A percentile compares a stretch with the other conserved stretches of the same genome.
Evolutionary conservation across 1,139 yeast genomes (phyloP).

Genomic region (Yarrowia galli): DNA sequence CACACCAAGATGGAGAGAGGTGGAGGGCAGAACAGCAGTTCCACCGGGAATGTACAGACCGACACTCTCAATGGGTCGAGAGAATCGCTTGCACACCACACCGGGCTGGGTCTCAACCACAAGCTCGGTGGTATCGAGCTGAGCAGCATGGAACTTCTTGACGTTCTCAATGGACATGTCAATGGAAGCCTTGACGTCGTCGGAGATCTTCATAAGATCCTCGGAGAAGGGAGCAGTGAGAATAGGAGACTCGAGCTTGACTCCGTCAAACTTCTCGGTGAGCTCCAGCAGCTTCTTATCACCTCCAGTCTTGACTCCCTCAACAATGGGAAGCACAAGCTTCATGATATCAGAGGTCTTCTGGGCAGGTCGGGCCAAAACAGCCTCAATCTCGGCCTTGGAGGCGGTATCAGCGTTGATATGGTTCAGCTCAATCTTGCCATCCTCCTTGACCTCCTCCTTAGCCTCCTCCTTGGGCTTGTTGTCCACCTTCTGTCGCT

Average conservation of each 20-base stretch:
- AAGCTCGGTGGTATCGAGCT: constrained; percentile 62
- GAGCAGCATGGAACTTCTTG: constrained; percentile 92
- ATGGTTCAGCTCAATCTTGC: constrained; percentile 65
- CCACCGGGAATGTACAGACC: constrained; percentile 99
- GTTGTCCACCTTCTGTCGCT: constrained; percentile 40
- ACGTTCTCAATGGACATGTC: constrained; percentile 90
- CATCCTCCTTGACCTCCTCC: constrained; percentile 43
- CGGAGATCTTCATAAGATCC: constrained; percentile 74
- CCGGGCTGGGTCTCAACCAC: constrained; percentile 96
- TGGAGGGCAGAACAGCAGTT: constrained; percentile 96
- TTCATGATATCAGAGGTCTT: constrained; percentile 91
- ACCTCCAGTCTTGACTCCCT: constrained; percentile 76
- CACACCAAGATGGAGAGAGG: constrained; percentile 97
- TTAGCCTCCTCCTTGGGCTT: constrained; percentile 40
- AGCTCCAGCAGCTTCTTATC: constrained; percentile 85
- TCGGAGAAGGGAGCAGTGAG: constrained; percentile 86
- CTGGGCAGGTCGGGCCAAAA: constrained; percentile 88
- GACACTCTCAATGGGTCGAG: constrained; percentile 92
- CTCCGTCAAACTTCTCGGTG: constrained; percentile 91
- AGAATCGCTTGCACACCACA: constrained; percentile 90
- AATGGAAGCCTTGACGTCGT: constrained; percentile 82
- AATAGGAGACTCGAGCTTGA: constrained; percentile 71
- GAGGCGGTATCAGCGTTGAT: constrained; percentile 60
- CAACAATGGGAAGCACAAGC: constrained; percentile 86
- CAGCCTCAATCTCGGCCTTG: constrained; percentile 59